Base-by-base conservation (phyloP, 768 basidiomycete species). In the Lactifluus volemus region DNA sequence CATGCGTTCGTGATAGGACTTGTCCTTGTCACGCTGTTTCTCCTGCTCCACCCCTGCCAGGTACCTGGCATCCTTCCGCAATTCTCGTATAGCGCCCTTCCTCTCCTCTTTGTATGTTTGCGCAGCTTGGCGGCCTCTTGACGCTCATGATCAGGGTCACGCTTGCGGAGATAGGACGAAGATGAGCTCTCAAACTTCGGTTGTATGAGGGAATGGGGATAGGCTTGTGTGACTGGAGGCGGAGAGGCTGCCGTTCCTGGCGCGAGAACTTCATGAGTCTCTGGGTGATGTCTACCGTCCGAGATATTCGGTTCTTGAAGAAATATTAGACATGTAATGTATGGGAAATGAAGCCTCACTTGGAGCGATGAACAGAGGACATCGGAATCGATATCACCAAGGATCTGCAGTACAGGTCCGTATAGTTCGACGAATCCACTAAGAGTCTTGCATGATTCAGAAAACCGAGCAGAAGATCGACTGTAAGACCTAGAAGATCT, bases 51-150 rank as follows among this genome's bases (percentile, higher is more conserved):
- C 93, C 32, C 78, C 79, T 10, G 96, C 92, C 74, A 99, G 77
- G 83, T 98, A 99, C 66, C 83, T 81, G 63, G 92, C 86, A 70
- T 99, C 97, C 78, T 98, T 98, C 63, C 97, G 84, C 55, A 99
- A 78, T 71, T 99, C 97, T 49, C 96, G 79, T 63, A 99, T 93
- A 5, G 97, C 97, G 48, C 97, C 95, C 78, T 98, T 98, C 70
- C 83, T 78, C 78, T 98, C 97, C 75, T 98, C 88, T 76, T 95
- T 95, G 77, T 93, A 88, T 94, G 84, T 44, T 83, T 81, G 58
- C 89, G 86, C 68, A 99, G 74, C 73, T 98, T 98, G 59, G 86
- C 75, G 0, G 85, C 83, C 65, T 89, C 90, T 70, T 92, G 93
- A 44, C 91, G 84, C 68, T 96, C 94, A 62, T 84, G 84, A 72